Percentiles rank a stretch among this genome's conserved stretches.
These are phyloP conservation scores for Sphaceloma murrayae DNA, from an alignment of 2,329 filamentous ascomycete species.

Conservation along the genomic window DNA sequence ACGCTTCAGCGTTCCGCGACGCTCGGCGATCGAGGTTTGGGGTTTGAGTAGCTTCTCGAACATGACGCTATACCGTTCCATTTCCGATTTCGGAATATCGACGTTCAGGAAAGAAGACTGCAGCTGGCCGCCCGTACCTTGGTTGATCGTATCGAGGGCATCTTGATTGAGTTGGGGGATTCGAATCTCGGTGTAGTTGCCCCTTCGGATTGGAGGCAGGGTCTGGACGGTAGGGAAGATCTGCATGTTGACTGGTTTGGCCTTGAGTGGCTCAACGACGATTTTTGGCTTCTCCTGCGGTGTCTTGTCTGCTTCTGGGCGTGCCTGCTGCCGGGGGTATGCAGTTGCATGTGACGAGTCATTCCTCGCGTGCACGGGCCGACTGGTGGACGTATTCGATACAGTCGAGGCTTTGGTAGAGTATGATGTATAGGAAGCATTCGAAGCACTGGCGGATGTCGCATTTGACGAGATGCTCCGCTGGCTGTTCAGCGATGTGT, in stretches of 20 bases:
- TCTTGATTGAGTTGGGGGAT: constrained; percentile 7
- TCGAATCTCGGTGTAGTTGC: constrained; percentile 13
- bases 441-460: constrained; percentile 12
- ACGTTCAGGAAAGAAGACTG: constrained; percentile 50
- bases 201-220: not conserved
- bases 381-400: not conserved
- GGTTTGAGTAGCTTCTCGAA: constrained; percentile 63
- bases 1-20: constrained; percentile 23
- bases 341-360: constrained; percentile 1
- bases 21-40: constrained; percentile 25
- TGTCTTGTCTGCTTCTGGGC: constrained; percentile 11
- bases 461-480: constrained; percentile 6
- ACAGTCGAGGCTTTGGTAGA: constrained; percentile 9
- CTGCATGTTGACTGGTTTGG: constrained; percentile 4
- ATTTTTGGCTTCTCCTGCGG: not conserved
- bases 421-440: constrained; percentile 13
- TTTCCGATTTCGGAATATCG: constrained; percentile 66
- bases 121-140: not conserved
- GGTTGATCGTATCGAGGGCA: not conserved
- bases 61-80: constrained; percentile 94
- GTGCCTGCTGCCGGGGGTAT: constrained; percentile 5
- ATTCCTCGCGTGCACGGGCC: not conserved
- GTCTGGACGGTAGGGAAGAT: constrained; percentile 12
- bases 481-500: constrained; percentile 4
- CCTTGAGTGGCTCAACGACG: not conserved